A percentile compares a stretch with the other conserved stretches of the same genome.
phyloP scores from a whole-genome alignment of 331 rosid species.

The Spiraea crenata region DNA sequence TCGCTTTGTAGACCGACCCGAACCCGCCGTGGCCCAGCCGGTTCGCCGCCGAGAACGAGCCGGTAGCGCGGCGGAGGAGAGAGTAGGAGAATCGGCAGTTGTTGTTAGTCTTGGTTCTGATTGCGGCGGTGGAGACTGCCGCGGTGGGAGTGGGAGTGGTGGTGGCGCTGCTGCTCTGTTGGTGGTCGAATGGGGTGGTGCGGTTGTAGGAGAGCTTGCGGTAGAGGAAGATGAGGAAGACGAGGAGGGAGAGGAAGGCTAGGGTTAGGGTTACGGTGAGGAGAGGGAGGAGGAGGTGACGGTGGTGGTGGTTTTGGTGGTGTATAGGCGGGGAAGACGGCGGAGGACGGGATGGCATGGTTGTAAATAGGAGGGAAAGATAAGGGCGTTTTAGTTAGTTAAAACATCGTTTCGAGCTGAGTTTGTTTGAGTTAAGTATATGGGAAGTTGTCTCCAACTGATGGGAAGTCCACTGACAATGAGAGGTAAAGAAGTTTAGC shows the following conservation, averaged over 20 bases:
- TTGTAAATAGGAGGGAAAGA: conserved; percentile 15
- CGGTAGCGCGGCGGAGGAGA: conserved; percentile 75
- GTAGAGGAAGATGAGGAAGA: conserved; percentile 54
- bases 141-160: not conserved
- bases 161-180: not conserved
- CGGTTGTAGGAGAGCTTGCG: conserved; percentile 78
- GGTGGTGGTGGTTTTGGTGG: conserved; percentile 19
- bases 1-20: conserved; percentile 87
- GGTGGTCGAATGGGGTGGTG: conserved; percentile 67
- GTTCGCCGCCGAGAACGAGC: conserved; percentile 67
- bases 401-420: not conserved
- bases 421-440: conserved; percentile 17
- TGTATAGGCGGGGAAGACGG: conserved; percentile 20
- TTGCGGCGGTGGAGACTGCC: not conserved
- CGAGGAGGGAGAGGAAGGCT: conserved; percentile 35
- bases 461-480: not conserved
- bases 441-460: not conserved
- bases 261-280: conserved; percentile 30
- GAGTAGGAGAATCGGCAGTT: conserved; percentile 70
- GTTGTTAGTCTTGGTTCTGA: not conserved
- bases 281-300: conserved; percentile 32
- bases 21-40: conserved; percentile 93
- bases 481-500: not conserved
- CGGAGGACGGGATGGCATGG: conserved; percentile 72
- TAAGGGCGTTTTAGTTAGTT: conserved; percentile 23